These are phyloP conservation scores for Friedmanniomyces endolithicus DNA, from an alignment of 495 filamentous ascomycete species.

Conservation along the genomic window DNA sequence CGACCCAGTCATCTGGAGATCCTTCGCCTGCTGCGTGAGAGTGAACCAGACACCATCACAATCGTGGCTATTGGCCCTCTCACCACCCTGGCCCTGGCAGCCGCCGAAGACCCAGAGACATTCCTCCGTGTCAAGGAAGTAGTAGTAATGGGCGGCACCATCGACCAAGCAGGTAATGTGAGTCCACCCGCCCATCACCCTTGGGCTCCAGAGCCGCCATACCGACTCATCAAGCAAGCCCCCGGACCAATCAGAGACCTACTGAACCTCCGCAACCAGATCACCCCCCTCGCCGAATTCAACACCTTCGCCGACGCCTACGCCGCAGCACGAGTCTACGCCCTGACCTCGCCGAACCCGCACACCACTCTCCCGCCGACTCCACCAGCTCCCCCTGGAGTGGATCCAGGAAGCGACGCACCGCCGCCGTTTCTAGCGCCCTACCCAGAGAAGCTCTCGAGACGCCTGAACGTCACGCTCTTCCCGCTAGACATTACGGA, in stretches of 20 bases:
- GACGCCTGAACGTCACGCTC: slow-evolving; percentile 57
- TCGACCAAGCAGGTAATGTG: slow-evolving; percentile 67
- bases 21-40: slow-evolving; percentile 61
- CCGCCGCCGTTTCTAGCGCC: slow-evolving; percentile 38
- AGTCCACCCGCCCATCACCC: slow-evolving; percentile 14
- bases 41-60: slow-evolving; percentile 71
- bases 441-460: slow-evolving; percentile 55
- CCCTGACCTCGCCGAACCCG: slow-evolving; percentile 72
- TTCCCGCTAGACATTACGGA: slow-evolving; percentile 87
- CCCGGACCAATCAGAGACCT: slow-evolving; percentile 20
- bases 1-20: slow-evolving; percentile 69
- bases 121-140: slow-evolving; percentile 84
- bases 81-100: slow-evolving; percentile 81
- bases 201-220: slow-evolving; percentile 17
- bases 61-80: slow-evolving; percentile 82
- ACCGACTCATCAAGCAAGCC: slow-evolving; percentile 26
- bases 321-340: slow-evolving; percentile 78
- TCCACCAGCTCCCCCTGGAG: slow-evolving; percentile 23
- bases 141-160: slow-evolving; percentile 92
- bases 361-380: slow-evolving; percentile 53
- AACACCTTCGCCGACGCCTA: slow-evolving; percentile 35
- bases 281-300: slow-evolving; percentile 42
- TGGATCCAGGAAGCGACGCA: slow-evolving; percentile 15
- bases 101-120: slow-evolving; percentile 68
- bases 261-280: slow-evolving; percentile 30